Evolutionary conservation across 2,329 filamentous ascomycete species (phyloP).

Genomic region (Penicillium sp.): DNA sequence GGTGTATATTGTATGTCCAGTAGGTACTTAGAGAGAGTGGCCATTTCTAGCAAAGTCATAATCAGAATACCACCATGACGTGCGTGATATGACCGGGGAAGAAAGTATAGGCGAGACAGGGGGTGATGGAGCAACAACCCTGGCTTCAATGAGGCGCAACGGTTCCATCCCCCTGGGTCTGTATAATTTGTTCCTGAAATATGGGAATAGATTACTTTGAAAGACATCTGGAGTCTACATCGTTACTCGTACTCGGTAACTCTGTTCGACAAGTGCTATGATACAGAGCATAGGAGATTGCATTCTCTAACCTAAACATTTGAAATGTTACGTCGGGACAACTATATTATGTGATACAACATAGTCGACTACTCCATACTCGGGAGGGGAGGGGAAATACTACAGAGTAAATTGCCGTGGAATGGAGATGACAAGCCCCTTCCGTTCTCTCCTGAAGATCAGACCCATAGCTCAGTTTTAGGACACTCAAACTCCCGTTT

Average conservation of each 20-base stretch:
- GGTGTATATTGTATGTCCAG: not conserved
- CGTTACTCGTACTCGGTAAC: not conserved
- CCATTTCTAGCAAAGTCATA: not conserved
- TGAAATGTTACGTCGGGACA: not conserved
- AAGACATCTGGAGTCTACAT: not conserved
- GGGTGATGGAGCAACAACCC: not conserved
- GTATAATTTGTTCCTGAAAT: not conserved
- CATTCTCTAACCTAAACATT: not conserved
- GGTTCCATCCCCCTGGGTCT: constrained; percentile 17
- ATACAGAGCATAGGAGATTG: not conserved
- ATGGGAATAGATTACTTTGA: not conserved
- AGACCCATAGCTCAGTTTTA: constrained; percentile 5
- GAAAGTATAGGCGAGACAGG: not conserved
- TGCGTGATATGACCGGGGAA: not conserved
- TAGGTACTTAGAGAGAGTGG: not conserved
- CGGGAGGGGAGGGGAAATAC: not conserved
- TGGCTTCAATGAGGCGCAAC: constrained; percentile 14
- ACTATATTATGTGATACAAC: not conserved
- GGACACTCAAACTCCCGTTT: not conserved
- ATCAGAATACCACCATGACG: not conserved
- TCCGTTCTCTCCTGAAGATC: constrained; percentile 25
- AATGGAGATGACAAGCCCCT: constrained; percentile 15
- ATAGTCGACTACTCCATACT: not conserved
- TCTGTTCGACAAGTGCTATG: not conserved
- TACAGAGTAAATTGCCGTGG: constrained; percentile 2